phyloP scores from a whole-genome alignment of 2,329 filamentous ascomycete species.

The Leptographium flavum region DNA sequence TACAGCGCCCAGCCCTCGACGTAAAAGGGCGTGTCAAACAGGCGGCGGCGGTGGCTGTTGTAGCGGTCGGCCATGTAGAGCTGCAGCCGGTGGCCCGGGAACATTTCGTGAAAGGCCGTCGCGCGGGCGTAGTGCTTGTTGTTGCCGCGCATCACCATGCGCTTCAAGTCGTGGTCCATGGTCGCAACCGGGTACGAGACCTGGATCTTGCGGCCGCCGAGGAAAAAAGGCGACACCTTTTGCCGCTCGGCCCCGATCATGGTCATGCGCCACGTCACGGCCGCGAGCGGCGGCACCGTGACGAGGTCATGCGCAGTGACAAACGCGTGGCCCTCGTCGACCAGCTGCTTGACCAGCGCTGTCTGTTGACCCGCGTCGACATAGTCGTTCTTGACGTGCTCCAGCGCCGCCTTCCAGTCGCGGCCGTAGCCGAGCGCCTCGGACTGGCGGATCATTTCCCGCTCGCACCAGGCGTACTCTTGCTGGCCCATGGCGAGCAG shows the following conservation, averaged over 20 bases:
- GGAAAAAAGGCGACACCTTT: conserved; percentile 44
- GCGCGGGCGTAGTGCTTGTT: conserved; percentile 41
- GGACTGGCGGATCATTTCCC: conserved; percentile 37
- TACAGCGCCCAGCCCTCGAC: conserved; percentile 49
- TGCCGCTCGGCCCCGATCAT: conserved; percentile 41
- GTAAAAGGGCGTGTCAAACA: conserved; percentile 44
- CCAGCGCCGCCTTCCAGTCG: conserved; percentile 37
- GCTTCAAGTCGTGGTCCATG: conserved; percentile 39
- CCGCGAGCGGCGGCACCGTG: conserved; percentile 37
- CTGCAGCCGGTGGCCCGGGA: conserved; percentile 44
- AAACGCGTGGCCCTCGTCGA: conserved; percentile 35
- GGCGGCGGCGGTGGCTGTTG: conserved; percentile 30
- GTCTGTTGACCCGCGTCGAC: conserved; percentile 40
- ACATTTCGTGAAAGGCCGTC: conserved; percentile 48
- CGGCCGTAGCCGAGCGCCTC: conserved; percentile 29
- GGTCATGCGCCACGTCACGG: conserved; percentile 38
- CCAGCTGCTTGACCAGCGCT: conserved; percentile 34
- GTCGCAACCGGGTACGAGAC: conserved; percentile 39
- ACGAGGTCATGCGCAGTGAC: conserved; percentile 39
- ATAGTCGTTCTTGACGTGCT: conserved; percentile 39
- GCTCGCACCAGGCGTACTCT: conserved; percentile 41
- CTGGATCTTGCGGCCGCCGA: conserved; percentile 37
- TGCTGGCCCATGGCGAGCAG: conserved; percentile 34
- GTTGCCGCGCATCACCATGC: conserved; percentile 47
- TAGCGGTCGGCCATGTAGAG: conserved; percentile 29